Evolutionary conservation across 768 basidiomycete species (phyloP).

Genomic region (Paxillus rubicundulus): DNA sequence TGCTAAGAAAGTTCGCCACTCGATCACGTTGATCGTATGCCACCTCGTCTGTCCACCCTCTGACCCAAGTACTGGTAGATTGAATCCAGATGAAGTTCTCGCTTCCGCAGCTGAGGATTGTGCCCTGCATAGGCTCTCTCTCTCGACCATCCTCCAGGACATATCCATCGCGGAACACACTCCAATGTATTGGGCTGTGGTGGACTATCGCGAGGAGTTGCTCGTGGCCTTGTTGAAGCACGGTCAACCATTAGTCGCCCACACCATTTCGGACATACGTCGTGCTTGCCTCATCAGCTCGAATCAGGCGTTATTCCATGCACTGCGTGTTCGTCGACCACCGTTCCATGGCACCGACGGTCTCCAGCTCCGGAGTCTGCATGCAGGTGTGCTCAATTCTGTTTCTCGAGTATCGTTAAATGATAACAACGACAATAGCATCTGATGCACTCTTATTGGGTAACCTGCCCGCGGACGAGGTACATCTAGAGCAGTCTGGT

Average conservation of each 20-base stretch:
- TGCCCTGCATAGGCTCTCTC: conserved; percentile 42
- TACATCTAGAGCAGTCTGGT: conserved; percentile 48
- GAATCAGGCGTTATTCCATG: conserved; percentile 29
- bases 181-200: conserved; percentile 31
- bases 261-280: conserved; percentile 59
- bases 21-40: conserved; percentile 49
- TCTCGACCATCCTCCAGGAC: conserved; percentile 28
- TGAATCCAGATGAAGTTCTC: conserved; percentile 42
- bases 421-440: conserved; percentile 6
- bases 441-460: conserved; percentile 47
- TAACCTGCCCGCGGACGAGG: conserved; percentile 47
- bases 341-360: conserved; percentile 25
- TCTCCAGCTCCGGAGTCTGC: conserved; percentile 11
- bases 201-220: conserved; percentile 36
- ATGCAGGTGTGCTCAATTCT: conserved; percentile 24
- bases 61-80: background rate
- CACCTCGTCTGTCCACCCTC: conserved; percentile 42
- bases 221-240: conserved; percentile 53
- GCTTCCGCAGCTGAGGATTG: conserved; percentile 63
- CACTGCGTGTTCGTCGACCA: conserved; percentile 19
- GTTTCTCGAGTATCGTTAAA: background rate
- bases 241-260: conserved; percentile 39
- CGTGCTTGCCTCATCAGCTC: conserved; percentile 53
- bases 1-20: conserved; percentile 47
- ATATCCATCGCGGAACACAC: conserved; percentile 21